Evolutionary conservation across 1,284 basidiomycete genomes (phyloP).

Genomic region (Sphagnurus paluster): DNA sequence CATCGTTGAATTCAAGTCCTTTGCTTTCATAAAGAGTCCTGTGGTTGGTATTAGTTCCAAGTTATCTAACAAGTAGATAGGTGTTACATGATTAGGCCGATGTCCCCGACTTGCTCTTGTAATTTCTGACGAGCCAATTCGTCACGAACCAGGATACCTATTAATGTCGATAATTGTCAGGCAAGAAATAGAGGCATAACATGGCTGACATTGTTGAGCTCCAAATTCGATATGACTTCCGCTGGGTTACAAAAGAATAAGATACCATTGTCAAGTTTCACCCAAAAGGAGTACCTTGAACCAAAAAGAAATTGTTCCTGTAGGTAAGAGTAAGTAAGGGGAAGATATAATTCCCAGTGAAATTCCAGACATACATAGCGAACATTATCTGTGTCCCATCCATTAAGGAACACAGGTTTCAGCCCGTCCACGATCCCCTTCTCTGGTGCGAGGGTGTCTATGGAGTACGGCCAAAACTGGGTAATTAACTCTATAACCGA

Average conservation of each 20-base stretch:
- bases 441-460: conserved; percentile 62
- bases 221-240: conserved; percentile 62
- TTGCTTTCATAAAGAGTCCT: conserved; percentile 77
- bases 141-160: conserved; percentile 71
- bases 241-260: conserved; percentile 29
- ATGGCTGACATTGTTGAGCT: conserved; percentile 59
- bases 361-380: conserved; percentile 34
- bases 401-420: conserved; percentile 60
- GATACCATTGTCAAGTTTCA: conserved; percentile 9
- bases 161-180: background rate
- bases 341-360: background rate
- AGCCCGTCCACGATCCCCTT: conserved; percentile 57
- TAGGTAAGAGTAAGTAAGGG: background rate
- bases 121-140: conserved; percentile 51
- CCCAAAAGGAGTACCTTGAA: conserved; percentile 28
- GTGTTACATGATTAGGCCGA: conserved; percentile 62
- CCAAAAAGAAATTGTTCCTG: conserved; percentile 58
- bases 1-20: conserved; percentile 74
- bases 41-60: background rate
- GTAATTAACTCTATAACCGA: conserved; percentile 64
- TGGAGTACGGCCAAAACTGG: conserved; percentile 63
- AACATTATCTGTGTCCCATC: conserved; percentile 52
- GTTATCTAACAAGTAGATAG: background rate
- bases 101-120: conserved; percentile 54
- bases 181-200: background rate